phyloP scores from a whole-genome alignment of 495 filamentous ascomycete species.

The Clohesyomyces aquaticus region DNA sequence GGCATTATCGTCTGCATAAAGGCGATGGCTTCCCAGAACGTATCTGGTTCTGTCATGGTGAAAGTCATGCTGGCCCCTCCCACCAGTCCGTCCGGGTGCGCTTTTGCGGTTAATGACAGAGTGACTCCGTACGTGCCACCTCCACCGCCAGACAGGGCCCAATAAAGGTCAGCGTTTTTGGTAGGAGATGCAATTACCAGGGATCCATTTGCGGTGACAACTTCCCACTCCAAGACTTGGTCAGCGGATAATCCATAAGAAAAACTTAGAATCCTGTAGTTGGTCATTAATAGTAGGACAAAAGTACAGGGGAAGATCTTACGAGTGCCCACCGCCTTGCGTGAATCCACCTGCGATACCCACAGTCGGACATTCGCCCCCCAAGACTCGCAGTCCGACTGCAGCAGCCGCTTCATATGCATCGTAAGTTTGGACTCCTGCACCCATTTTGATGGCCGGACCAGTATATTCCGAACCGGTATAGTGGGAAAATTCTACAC shows the following conservation, averaged over 20 bases:
- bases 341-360: slow-evolving; percentile 56
- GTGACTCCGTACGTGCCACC: slow-evolving; percentile 30
- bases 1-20: slow-evolving; percentile 12
- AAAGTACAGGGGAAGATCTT: slow-evolving; percentile 39
- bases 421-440: slow-evolving; percentile 54
- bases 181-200: slow-evolving; percentile 25
- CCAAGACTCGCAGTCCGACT: slow-evolving; percentile 50
- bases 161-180: slow-evolving; percentile 34
- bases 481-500: slow-evolving; percentile 15
- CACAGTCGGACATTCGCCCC: slow-evolving; percentile 53
- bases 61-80: slow-evolving; percentile 10
- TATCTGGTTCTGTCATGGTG: neutral
- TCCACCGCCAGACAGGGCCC: slow-evolving; percentile 33
- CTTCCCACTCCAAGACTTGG: slow-evolving; percentile 50
- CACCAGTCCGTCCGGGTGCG: slow-evolving; percentile 12
- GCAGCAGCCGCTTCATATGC: slow-evolving; percentile 51
- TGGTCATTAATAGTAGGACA: neutral
- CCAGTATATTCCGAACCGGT: slow-evolving; percentile 45
- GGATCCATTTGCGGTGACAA: slow-evolving; percentile 41
- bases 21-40: slow-evolving; percentile 13
- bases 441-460: slow-evolving; percentile 54
- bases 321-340: slow-evolving; percentile 59
- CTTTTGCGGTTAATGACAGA: slow-evolving; percentile 30
- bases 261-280: slow-evolving; percentile 45
- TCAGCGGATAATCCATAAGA: slow-evolving; percentile 58